Percentiles rank a stretch among this genome's conserved stretches.
These are phyloP conservation scores for Acanthamoeba quina DNA, from an alignment of 208 protist genomes.

Conservation along the genomic window DNA sequence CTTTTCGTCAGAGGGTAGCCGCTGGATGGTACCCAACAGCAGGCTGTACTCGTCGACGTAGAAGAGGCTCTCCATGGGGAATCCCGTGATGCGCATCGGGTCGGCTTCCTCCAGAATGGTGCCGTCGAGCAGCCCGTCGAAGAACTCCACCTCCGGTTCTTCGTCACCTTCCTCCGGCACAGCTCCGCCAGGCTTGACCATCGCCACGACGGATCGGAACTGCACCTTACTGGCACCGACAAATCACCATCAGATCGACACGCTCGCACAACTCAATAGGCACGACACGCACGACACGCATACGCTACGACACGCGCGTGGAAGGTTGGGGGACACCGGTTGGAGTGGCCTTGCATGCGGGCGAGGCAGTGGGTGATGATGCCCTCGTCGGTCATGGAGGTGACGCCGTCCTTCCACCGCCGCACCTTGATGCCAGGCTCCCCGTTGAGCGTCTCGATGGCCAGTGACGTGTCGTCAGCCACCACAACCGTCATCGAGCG, in stretches of 20 bases:
- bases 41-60: constrained; percentile 7
- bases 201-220: neutral
- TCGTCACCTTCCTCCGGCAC: neutral
- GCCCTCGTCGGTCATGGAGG: constrained; percentile 37
- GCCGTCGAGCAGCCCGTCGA: constrained; percentile 9
- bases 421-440: constrained; percentile 59
- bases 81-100: neutral
- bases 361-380: constrained; percentile 13
- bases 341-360: neutral
- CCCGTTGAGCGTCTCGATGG: constrained; percentile 25
- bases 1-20: neutral
- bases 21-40: constrained; percentile 17
- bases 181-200: neutral
- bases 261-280: too few relatives aligned
- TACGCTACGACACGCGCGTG: neutral
- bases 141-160: neutral
- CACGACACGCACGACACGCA: too few relatives aligned
- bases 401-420: constrained; percentile 36
- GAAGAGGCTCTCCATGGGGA: constrained; percentile 51
- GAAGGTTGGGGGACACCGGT: neutral
- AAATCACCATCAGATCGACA: too few relatives aligned
- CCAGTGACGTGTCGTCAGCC: constrained; percentile 19
- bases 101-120: constrained; percentile 37
- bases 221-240: neutral
- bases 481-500: neutral